phyloP scores from a whole-genome alignment of 345 rosid species.

The Pugionium cornutum region DNA sequence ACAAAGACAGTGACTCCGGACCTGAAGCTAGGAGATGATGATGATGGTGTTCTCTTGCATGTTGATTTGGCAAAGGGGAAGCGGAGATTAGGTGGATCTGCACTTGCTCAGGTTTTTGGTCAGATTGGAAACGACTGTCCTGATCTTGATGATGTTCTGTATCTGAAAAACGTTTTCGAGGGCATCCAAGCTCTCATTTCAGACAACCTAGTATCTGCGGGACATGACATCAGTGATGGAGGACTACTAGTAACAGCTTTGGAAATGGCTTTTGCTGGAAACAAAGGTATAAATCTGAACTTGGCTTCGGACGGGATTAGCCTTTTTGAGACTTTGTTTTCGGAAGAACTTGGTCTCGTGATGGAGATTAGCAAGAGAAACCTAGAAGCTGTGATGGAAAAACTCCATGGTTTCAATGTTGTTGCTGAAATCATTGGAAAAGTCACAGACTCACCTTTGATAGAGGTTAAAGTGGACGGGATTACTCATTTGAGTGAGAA shows the following conservation, averaged over 20 bases:
- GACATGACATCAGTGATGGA: constrained; percentile 95
- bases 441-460: constrained; percentile 55
- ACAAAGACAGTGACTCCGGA: constrained; percentile 92
- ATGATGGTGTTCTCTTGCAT: constrained; percentile 69
- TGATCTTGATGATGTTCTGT: constrained; percentile 78
- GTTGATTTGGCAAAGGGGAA: constrained; percentile 87
- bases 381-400: constrained; percentile 57
- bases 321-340: constrained; percentile 74
- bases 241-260: constrained; percentile 71
- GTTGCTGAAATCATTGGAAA: constrained; percentile 68
- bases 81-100: constrained; percentile 85
- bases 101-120: constrained; percentile 81
- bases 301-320: constrained; percentile 60
- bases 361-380: constrained; percentile 69
- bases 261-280: constrained; percentile 97
- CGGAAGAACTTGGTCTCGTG: constrained; percentile 88
- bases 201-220: constrained; percentile 70
- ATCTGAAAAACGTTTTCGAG: constrained; percentile 68
- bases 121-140: constrained; percentile 90
- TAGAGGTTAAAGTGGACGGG: constrained; percentile 66
- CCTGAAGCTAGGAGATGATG: constrained; percentile 69
- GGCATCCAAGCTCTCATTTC: constrained; percentile 68
- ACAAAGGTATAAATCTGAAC: constrained; percentile 61
- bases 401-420: constrained; percentile 49
- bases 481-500: constrained; percentile 55